A percentile compares a stretch with the other conserved stretches of the same genome.
phyloP scores from a whole-genome alignment of 371 early-diverging fungal species.

The Blakeslea trispora region DNA sequence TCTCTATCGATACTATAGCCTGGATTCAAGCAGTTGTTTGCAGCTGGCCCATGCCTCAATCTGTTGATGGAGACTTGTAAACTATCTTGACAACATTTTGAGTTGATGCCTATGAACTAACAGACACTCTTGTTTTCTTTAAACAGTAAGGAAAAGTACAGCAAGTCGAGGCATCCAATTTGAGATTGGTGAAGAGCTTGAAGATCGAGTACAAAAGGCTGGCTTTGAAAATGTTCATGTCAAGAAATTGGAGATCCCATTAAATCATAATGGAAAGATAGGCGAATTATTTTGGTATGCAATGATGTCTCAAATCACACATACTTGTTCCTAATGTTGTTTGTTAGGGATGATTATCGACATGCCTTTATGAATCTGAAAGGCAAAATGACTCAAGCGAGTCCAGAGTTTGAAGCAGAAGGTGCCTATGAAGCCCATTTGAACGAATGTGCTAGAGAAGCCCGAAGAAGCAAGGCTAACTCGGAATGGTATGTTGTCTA shows the following conservation, averaged over 20 bases:
- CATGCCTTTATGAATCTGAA: conserved; percentile 22
- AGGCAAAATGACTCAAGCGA: conserved; percentile 12
- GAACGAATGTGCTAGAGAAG: conserved; percentile 11
- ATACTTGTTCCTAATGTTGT: conserved; percentile 6
- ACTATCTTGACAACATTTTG: no score
- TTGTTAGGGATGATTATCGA: conserved; percentile 30
- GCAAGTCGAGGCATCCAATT: conserved; percentile 8
- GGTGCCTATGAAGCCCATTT: conserved; percentile 10
- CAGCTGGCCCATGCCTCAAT: conserved; percentile 10
- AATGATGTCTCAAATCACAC: conserved; percentile 8
- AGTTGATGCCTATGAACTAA: no score
- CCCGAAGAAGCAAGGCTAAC: conserved; percentile 3
- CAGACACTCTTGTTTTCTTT: neutral
- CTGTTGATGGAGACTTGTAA: conserved; percentile 7
- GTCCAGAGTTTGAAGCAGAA: conserved; percentile 16
- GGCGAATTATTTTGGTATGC: conserved; percentile 26
- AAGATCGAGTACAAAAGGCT: conserved; percentile 13
- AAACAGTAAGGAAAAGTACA: conserved; percentile 7
- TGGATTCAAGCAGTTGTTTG: conserved; percentile 1
- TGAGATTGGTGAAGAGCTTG: conserved; percentile 10
- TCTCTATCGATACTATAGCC: conserved; percentile 6
- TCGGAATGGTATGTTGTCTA: conserved; percentile 12
- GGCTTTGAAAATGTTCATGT: conserved; percentile 13
- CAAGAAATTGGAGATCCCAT: conserved; percentile 10
- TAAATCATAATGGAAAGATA: conserved; percentile 26